Base-by-base conservation (phyloP, 106 monocot genomes). In the Triglochin maritima region DNA sequence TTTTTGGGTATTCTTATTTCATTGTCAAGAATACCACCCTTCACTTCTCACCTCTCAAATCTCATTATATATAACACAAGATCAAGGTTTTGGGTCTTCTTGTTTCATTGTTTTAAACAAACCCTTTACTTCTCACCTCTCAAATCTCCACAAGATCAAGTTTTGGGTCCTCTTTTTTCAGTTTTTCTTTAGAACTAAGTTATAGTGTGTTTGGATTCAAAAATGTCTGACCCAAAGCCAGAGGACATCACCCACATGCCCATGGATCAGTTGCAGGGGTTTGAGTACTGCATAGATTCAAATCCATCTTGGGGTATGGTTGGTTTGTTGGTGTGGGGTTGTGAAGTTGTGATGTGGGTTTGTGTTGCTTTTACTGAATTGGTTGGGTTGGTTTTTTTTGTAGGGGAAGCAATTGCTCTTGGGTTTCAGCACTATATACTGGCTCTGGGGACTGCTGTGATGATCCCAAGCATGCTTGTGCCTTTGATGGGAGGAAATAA, bases 241-340 rank as follows among this genome's bases (percentile, higher is more conserved):
- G 94, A 94, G 77, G 94, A 89, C 65, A 81, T 87, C 63, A 77
- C 44, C 13, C 89, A 94, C 73, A 84, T 68, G 13, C 89, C 94
- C 63, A 85, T 95, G 94, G 94, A 95, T 76, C 94, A 95, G 75
- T 82, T 95, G 45, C 94, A 87, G 71, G 94, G 89, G 16, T 81
- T 87, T 47, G 94, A 95, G 78, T 95, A 95, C 74, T 95, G 94
- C 72, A 95, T 95, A 29, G 94, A 95, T 70, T 95, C 94, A 62
- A 90, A 90, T 57, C 94, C 94, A 50, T 82, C 85, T 50, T 92
- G 91, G 91, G 87, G 89, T 89, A 78, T 50, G 72, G 29, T 17
- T 17, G 3, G 17, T 58, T 62, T 8, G 5, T 2, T 3, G 47
- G 4, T 9, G 2, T 41, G 16, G 15, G 45, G 3, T 47, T 11